phyloP scores from a whole-genome alignment of 495 filamentous ascomycete species.

The Penicillium macrosclerotiorum region DNA sequence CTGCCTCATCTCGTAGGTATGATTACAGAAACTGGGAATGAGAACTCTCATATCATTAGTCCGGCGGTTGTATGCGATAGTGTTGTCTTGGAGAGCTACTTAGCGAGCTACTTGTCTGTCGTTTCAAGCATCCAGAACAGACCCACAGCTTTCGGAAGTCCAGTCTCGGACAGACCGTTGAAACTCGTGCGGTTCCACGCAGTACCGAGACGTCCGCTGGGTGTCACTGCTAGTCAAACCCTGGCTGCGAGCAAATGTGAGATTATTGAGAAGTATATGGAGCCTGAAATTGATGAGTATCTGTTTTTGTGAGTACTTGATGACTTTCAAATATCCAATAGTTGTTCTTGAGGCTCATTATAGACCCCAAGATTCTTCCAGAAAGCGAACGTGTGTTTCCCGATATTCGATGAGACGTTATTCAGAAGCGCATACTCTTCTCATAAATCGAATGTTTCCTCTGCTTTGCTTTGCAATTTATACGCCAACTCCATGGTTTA shows the following conservation, averaged over 20 bases:
- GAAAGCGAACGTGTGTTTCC: constrained; percentile 37
- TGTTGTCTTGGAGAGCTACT: too few species aligned
- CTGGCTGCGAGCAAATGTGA: constrained; percentile 32
- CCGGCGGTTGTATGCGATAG: constrained; percentile 32
- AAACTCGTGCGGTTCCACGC: constrained; percentile 58
- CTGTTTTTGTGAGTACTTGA: constrained; percentile 30
- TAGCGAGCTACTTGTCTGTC: constrained; percentile 23
- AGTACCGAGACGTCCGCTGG: constrained; percentile 47
- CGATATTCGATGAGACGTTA: constrained; percentile 35
- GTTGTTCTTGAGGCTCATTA: too few species aligned
- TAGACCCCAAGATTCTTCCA: constrained; percentile 31
- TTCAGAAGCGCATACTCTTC: constrained; percentile 20
- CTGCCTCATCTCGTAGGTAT: constrained; percentile 14
- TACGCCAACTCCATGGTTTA: constrained; percentile 34
- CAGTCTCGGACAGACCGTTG: constrained; percentile 32
- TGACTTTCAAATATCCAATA: not conserved
- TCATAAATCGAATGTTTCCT: constrained; percentile 28
- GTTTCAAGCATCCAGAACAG: not conserved
- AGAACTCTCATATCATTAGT: constrained; percentile 32
- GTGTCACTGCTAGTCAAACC: constrained; percentile 22
- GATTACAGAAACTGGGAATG: constrained; percentile 16
- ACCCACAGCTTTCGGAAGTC: constrained; percentile 34
- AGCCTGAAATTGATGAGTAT: constrained; percentile 28
- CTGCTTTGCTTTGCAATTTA: constrained; percentile 34
- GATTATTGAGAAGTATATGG: constrained; percentile 39